Conservation (phyloP, 306 rosid genomes). For the Pachyrhizus erosus region DNA sequence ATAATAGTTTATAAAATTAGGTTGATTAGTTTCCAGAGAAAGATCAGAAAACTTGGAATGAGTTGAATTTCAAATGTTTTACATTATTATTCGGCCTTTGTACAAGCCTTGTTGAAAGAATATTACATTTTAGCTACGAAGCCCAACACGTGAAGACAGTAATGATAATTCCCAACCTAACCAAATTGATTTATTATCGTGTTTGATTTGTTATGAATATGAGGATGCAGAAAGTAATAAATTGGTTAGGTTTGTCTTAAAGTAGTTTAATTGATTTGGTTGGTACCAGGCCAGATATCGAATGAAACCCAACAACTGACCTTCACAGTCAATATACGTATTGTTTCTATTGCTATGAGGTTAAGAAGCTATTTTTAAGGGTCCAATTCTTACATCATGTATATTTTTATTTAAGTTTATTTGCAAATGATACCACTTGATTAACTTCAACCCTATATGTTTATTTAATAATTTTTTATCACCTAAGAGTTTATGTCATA, state of each 20-base stretch:
- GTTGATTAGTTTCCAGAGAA: neutral
- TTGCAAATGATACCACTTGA: neutral
- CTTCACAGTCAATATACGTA: neutral
- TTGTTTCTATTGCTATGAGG: neutral
- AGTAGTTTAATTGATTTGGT: conserved; percentile 8
- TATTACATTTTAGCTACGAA: neutral
- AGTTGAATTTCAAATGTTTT: neutral
- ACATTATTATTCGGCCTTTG: neutral
- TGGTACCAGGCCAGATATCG: neutral
- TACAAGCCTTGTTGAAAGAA: conserved; percentile 1
- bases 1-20: neutral
- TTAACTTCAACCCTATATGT: neutral
- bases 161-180: conserved; percentile 13
- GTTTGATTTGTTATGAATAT: conserved; percentile 2
- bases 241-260: conserved; percentile 29
- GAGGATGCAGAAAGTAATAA: neutral
- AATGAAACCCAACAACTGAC: conserved; percentile 10
- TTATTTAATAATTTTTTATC: neutral
- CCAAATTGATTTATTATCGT: conserved; percentile 13
- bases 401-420: neutral
- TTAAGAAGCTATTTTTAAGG: neutral
- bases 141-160: neutral
- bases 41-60: neutral
- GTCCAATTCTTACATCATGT: neutral
- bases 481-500: neutral